Base-by-base conservation (phyloP, 192 early-diverging fungal species). In the Fimicolochytrium jonesii region DNA sequence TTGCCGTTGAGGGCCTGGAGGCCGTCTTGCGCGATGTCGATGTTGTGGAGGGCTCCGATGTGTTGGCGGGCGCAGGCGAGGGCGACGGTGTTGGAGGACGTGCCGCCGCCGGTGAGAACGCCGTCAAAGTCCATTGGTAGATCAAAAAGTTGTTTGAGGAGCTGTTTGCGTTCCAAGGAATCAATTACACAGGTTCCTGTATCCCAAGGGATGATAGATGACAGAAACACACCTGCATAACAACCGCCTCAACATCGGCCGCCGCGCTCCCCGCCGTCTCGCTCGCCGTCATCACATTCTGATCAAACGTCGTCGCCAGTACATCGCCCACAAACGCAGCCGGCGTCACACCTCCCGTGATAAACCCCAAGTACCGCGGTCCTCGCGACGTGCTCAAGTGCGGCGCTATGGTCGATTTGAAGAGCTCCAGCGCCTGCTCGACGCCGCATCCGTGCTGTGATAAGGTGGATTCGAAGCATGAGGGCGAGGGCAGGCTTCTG, bases 351-450 rank as follows among this genome's bases (percentile, higher is more conserved):
- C 84, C 84, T 5, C 84, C 84, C 1, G 75, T 81, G 4, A 86
- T 78, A 4, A 86, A 70, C 0, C 83, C 80, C 69, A 85, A 86
- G 53, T 81, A 85, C 6, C 77, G 70, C 10, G 80, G 69, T 6
- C 63, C 53, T 3, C 53, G 18, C 33, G n/a, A 15, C 3, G 31
- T 36, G 34, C 18, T 36, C 11, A 55, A 18, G 18, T 17, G 33
- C 53, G 53, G 53, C 3, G 53, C 53, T 6, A 55, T 55, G 31
- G 53, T n/a, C 17, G 33, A n/a, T 33, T 55, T 33, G 35, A 55
- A 55, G 4, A 55, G 33, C 7, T 55, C 33, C 17, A 55, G 36
- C 15, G 53, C 53, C 20, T 30, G 33, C n/a, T 36, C n/a, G 3
- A 26, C 3, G 4, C 53, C 53, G 4, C 3, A 20, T 15, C 53